Base-by-base conservation (phyloP, 176 grass and related monocot genomes). In the Musa beccarii region DNA sequence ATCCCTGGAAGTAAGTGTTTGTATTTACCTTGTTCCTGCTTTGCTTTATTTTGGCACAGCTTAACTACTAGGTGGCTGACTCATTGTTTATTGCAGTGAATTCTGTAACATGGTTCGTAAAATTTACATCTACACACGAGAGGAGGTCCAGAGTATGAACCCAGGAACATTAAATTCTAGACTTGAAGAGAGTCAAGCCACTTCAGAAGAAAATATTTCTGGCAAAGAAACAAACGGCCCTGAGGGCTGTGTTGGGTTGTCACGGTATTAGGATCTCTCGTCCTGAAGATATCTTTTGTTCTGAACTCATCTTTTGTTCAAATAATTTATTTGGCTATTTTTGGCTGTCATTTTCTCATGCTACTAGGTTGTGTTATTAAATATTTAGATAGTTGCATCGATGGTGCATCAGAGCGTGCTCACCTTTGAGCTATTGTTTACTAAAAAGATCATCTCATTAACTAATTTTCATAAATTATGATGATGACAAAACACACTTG, bases 131-230 rank as follows among this genome's bases (percentile, higher is more conserved):
- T 94, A 91, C 71, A 94, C 88, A 11, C 80, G 76, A 75, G 90
- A 94, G 78, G 84, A 99, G 68, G 95, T 99, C 34, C 88, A 94
- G 73, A 84, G 69, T 81, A 99, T 99, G 90, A 94, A 87, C 76
- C 93, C 93, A 6, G 85, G 90, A 52, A 21, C 85, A 25, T 77
- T 97, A 79, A 88, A 84, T 75, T 76, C 81, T 11, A 85, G 68
- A 69, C 75, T 78, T 0, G 93, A 97, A 69, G 85, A 90, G 17
- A 87, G 84, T 62, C 80, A 57, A 19, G 79, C 79, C 63, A 83
- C 85, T 84, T 90, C 86, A 1, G 78, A 67, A 23, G 89, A 82
- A 77, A 86, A 75, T 9, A 83, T 77, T 20, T 61, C 72, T 53
- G 84, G 63, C 43, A 84, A 79, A 72, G 85, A 89, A 83, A 53